phyloP scores from a whole-genome alignment of 139 green algal species.

The Volvox africanus region DNA sequence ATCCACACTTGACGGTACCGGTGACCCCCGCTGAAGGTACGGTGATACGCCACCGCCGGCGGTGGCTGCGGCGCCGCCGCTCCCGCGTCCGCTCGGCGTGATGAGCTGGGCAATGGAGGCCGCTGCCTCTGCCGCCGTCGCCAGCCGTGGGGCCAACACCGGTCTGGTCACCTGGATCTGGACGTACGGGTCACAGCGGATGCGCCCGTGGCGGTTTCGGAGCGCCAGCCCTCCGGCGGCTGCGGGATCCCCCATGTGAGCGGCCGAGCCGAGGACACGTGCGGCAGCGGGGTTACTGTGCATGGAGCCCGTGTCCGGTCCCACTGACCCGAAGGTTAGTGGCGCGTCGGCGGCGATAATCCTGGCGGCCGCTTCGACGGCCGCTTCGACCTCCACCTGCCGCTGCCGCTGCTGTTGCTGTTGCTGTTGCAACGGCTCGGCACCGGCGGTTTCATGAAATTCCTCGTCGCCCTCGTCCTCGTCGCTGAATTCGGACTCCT shows the following conservation, averaged over 20 bases:
- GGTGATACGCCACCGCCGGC: not conserved
- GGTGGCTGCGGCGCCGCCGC: not conserved
- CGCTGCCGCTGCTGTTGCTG: not conserved
- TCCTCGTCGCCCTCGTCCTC: not conserved
- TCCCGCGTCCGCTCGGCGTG: not conserved
- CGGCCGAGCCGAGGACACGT: slow-evolving; percentile 1
- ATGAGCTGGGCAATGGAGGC: not conserved
- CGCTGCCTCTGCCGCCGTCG: not conserved
- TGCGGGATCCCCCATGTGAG: not conserved
- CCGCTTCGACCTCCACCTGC: not conserved
- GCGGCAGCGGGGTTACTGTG: slow-evolving; percentile 21
- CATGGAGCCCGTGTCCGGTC: not conserved
- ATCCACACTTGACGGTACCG: not conserved
- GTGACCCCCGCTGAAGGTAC: not conserved
- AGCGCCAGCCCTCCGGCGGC: not conserved
- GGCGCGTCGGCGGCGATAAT: slow-evolving; percentile 21
- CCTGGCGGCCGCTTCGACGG: not conserved
- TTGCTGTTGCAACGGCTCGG: no score
- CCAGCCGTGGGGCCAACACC: no score
- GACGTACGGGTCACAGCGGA: slow-evolving; percentile 31
- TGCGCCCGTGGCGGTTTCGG: slow-evolving; percentile 20
- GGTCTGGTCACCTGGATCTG: not conserved
- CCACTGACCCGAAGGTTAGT: slow-evolving; percentile 3
- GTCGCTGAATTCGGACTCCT: not conserved
- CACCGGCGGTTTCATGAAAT: not conserved